These are phyloP conservation scores for Alternaria metachromatica DNA, from an alignment of 2,329 filamentous ascomycete genomes.

Conservation along the genomic window DNA sequence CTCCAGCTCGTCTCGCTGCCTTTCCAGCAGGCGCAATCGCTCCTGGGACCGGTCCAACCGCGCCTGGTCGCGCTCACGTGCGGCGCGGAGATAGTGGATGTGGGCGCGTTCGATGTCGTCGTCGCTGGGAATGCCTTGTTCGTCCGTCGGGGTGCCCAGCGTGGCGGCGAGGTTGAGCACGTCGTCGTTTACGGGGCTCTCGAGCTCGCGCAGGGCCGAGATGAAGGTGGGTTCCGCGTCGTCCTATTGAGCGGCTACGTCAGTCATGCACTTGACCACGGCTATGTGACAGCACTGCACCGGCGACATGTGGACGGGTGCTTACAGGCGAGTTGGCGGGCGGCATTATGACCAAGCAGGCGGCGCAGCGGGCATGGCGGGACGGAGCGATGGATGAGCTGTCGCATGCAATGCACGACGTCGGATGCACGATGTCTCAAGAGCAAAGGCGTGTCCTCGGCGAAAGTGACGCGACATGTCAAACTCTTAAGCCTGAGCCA, in stretches of 20 bases:
- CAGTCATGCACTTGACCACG: slow-evolving; percentile 18
- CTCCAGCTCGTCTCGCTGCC: slow-evolving; percentile 48
- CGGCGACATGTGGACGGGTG: background rate
- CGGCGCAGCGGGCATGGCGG: slow-evolving; percentile 23
- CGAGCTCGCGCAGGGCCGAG: slow-evolving; percentile 55
- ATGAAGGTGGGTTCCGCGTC: slow-evolving; percentile 51
- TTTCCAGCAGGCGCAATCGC: slow-evolving; percentile 39
- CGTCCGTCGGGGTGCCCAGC: slow-evolving; percentile 49
- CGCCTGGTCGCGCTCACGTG: slow-evolving; percentile 42
- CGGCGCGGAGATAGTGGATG: slow-evolving; percentile 49
- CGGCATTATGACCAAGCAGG: slow-evolving; percentile 37
- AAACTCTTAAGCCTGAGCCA: background rate
- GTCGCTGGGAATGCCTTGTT: background rate
- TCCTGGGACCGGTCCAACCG: slow-evolving; percentile 26
- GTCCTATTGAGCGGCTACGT: slow-evolving; percentile 34
- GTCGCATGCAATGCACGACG: slow-evolving; percentile 7
- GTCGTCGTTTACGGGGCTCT: slow-evolving; percentile 53
- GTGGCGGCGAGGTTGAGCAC: slow-evolving; percentile 59
- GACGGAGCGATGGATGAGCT: slow-evolving; percentile 4
- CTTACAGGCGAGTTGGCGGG: slow-evolving; percentile 44
- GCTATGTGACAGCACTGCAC: background rate
- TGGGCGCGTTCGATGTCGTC: slow-evolving; percentile 28
- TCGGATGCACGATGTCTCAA: slow-evolving; percentile 9
- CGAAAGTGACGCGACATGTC: slow-evolving; percentile 1
- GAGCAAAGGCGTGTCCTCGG: slow-evolving; percentile 7